A percentile compares a stretch with the other conserved stretches of the same genome.
These are phyloP conservation scores for Sanghuangporus baumii DNA, from an alignment of 1,284 basidiomycete species.

Conservation along the genomic window DNA sequence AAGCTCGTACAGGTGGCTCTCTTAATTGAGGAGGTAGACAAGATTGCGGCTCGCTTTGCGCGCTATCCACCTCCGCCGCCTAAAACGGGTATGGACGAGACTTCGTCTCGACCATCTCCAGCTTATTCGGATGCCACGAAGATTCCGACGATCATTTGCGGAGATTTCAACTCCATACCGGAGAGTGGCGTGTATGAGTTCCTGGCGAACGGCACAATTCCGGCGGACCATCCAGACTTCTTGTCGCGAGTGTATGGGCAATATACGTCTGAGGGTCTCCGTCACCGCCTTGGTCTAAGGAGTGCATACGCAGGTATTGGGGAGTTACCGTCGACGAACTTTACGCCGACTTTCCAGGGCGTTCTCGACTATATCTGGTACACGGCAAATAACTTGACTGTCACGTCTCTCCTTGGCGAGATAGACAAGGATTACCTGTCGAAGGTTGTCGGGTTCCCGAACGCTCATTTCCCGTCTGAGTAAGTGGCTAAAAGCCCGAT, in stretches of 20 bases:
- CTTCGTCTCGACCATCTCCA: constrained; percentile 48
- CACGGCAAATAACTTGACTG: constrained; percentile 70
- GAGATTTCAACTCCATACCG: constrained; percentile 93
- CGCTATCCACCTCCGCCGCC: constrained; percentile 57
- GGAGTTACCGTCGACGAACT: constrained; percentile 85
- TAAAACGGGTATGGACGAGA: not conserved
- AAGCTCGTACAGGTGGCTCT: constrained; percentile 95
- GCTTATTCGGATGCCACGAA: constrained; percentile 77
- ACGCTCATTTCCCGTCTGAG: constrained; percentile 95
- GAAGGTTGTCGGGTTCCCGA: constrained; percentile 95
- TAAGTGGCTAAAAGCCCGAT: constrained; percentile 41
- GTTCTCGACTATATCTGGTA: constrained; percentile 96
- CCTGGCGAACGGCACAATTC: constrained; percentile 67
- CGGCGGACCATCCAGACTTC: constrained; percentile 86
- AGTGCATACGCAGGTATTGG: constrained; percentile 72
- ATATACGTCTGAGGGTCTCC: constrained; percentile 88
- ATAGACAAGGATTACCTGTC: constrained; percentile 84
- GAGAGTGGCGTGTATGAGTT: constrained; percentile 92
- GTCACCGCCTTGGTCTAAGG: constrained; percentile 78
- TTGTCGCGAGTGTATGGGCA: constrained; percentile 87
- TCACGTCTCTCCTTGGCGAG: constrained; percentile 84
- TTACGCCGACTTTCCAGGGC: constrained; percentile 80
- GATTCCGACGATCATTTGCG: constrained; percentile 89
- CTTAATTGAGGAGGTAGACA: constrained; percentile 90
- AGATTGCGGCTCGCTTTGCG: constrained; percentile 82